These are phyloP conservation scores for Parasitella parasitica DNA, from an alignment of 371 early-diverging fungal species.

Conservation along the genomic window DNA sequence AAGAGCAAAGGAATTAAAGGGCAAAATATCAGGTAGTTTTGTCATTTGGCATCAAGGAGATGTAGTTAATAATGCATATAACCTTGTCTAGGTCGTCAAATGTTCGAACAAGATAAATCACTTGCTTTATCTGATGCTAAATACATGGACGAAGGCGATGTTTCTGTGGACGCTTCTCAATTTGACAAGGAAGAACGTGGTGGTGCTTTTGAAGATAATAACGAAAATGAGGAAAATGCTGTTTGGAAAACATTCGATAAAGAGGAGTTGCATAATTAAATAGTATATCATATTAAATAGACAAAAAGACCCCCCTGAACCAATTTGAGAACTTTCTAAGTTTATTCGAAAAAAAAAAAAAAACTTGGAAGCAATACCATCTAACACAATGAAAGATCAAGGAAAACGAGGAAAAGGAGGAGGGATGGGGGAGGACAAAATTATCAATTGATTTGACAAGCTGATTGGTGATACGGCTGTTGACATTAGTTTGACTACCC, in stretches of 20 bases:
- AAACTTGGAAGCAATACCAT: too few relatives aligned
- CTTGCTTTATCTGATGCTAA: conserved; percentile 83
- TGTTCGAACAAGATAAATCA: conserved; percentile 88
- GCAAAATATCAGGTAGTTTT: conserved; percentile 59
- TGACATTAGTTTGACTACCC: too few relatives aligned
- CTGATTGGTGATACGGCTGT: too few relatives aligned
- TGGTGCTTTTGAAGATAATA: conserved; percentile 47
- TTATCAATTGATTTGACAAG: too few relatives aligned
- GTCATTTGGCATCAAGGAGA: too few relatives aligned
- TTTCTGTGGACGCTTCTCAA: conserved; percentile 72
- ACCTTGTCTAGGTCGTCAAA: conserved; percentile 83
- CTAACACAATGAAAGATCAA: too few relatives aligned
- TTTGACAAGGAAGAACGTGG: conserved; percentile 61
- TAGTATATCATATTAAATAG: neutral
- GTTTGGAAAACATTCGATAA: conserved; percentile 45
- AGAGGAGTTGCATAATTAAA: conserved; percentile 18
- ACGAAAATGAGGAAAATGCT: conserved; percentile 58
- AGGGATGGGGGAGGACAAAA: too few relatives aligned
- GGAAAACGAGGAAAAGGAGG: too few relatives aligned
- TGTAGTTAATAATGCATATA: neutral
- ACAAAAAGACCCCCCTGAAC: neutral
- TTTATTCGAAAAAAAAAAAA: too few relatives aligned
- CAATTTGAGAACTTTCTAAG: too few relatives aligned
- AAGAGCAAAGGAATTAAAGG: conserved; percentile 48
- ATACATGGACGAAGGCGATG: conserved; percentile 86